These are phyloP conservation scores for Lentinula lateritia DNA, from an alignment of 768 basidiomycete species.

Conservation along the genomic window DNA sequence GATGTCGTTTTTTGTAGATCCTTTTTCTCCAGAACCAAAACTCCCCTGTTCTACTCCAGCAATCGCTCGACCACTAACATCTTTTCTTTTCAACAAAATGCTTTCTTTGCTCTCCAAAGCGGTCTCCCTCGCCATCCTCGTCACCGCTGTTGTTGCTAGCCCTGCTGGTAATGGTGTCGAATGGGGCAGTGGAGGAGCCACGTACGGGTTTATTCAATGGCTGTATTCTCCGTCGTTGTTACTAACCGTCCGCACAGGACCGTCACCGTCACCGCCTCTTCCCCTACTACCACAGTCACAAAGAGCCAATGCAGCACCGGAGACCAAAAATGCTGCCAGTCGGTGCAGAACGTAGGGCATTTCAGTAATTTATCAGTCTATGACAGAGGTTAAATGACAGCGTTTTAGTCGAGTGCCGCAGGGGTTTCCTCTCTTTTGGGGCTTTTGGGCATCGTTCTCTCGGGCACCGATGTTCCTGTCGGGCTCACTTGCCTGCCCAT, in stretches of 20 bases:
- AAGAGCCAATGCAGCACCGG: constrained; percentile 26
- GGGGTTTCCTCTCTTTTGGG: constrained; percentile 17
- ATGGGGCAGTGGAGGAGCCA: not conserved
- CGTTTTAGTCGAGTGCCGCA: not conserved
- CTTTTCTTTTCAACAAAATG: constrained; percentile 14
- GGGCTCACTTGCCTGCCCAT: constrained; percentile 30
- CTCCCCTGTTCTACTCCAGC: not conserved
- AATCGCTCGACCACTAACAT: not conserved
- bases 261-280: constrained; percentile 7
- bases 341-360: constrained; percentile 11
- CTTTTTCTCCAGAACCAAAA: not conserved
- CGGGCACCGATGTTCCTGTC: constrained; percentile 19
- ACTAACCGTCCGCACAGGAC: constrained; percentile 5
- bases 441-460: constrained; percentile 25
- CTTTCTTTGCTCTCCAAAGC: constrained; percentile 17
- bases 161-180: constrained; percentile 7
- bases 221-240: not conserved
- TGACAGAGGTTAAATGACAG: not conserved
- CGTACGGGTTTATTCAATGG: not conserved
- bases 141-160: not conserved
- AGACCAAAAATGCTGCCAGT: constrained; percentile 21
- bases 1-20: not conserved
- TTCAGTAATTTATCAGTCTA: not conserved
- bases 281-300: constrained; percentile 11
- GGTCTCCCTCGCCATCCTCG: constrained; percentile 17